Base-by-base conservation (phyloP, 164 flowering plant species). In the Protea cynaroides region DNA sequence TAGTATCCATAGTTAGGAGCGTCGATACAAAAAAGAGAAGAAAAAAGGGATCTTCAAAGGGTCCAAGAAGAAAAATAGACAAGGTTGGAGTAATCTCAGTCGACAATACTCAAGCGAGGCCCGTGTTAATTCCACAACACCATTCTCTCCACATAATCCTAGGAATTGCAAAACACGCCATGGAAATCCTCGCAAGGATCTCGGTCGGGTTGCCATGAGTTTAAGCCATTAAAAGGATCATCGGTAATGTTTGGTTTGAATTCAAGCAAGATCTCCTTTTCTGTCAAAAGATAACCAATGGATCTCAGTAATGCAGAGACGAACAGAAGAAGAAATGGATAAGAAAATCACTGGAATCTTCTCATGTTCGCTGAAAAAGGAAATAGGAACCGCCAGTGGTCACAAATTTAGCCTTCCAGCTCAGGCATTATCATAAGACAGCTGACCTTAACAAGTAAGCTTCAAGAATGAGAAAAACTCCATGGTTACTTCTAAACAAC, bases 61-160 rank as follows among this genome's bases (percentile, higher is more conserved):
- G n/a, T n/a, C n/a, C n/a, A n/a, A n/a, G n/a, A n/a, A n/a, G n/a
- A n/a, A n/a, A n/a, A n/a, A n/a, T n/a, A n/a, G n/a, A n/a, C n/a
- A n/a, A n/a, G n/a, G n/a, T n/a, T n/a, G n/a, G n/a, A n/a, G n/a
- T n/a, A n/a, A n/a, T n/a, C n/a, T n/a, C n/a, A n/a, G n/a, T n/a
- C 4, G 95, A 79, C 21, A 95, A 69, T 8, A 71, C 76, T 1
- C 99, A 98, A 25, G 78, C 73, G 11, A 95, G 82, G 62, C 88
- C 82, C 3, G 84, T 79, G n/a, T n/a, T n/a, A n/a, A 72, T 90
- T 90, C 95, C 93, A 86, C 67, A 92, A 54, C 34, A 84, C 80
- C 40, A 95, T 88, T 73, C 67, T 88, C 36, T 74, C 86, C 22
- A 92, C 93, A 63, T 80, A 75, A 11, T 88, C 92, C 25, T 50